Evolutionary conservation across 805 yeast genomes (phyloP), one percentile per base, ranked within the genome.

Genomic region (Kazachstania kunashirensis): DNA sequence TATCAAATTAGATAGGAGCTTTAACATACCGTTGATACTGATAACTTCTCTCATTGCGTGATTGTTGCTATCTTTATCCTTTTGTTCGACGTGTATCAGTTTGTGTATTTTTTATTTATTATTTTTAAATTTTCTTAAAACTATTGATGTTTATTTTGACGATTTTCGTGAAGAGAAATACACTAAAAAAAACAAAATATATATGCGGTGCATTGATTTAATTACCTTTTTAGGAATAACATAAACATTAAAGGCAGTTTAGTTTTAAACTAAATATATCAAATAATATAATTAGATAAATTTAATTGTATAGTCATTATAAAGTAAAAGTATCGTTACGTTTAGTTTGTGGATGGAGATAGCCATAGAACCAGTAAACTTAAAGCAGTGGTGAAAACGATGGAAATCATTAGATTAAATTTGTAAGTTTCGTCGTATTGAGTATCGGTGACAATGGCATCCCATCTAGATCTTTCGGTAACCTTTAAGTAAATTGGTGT

Each of bases 41-140:
- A 84, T 83, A 50, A 84, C 94, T 76, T 84, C 94, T 77, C 95
- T 81, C 95, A 84, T 84, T 30, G 13, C n/a, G n/a, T n/a, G n/a
- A n/a, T n/a, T n/a, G 24, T 8, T 27, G 15, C 15, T 13, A 13
- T 27, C 9, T 27, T 14, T 27, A n/a, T 15, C 18, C 11, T n/a
- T n/a, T n/a, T n/a, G n/a, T 25, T 15, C 28, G 11, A 12, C 13
- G 14, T 15, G 6, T 12, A 6, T 23, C 11, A 12, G 25, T 9
- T 23, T 9, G 11, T 9, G 25, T 23, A 21, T 8, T 21, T 21
- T 21, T n/a, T n/a, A n/a, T n/a, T n/a, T n/a, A n/a, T n/a, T n/a
- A n/a, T n/a, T n/a, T n/a, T n/a, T n/a, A n/a, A n/a, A n/a, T n/a
- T n/a, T n/a, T n/a, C n/a, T n/a, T n/a, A n/a, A n/a, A n/a, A n/a